Base-by-base conservation (phyloP, 2,329 filamentous ascomycete genomes). In the Zymoseptoria ardabiliae region DNA sequence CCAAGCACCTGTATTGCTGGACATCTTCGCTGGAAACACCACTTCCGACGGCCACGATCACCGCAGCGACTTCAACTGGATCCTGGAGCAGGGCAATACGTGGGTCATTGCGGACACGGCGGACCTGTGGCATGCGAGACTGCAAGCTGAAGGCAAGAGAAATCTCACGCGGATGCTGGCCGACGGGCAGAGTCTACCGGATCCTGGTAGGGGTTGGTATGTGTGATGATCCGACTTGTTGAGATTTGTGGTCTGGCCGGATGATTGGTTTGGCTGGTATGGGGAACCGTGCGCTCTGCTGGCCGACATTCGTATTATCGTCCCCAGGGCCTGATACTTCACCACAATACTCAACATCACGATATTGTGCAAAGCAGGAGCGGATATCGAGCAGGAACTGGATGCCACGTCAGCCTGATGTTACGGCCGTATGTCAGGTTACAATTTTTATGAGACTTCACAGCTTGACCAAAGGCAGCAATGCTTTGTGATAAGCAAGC, bases 91-190 rank as follows among this genome's bases (percentile, higher is more conserved):
- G 22, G 59, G 56, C 1, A 64, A 60, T 41, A 56, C 65, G 6
- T 65, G 63, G 65, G 56, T 65, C 41, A 65, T 66, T 48, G 54
- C 60, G 21, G 65, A 66, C 22, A 66, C 63, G 11, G 50, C 65
- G 13, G 63, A 66, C 52, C 50, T 58, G 19, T 65, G 60, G 65
- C 61, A 64, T 25, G 56, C 53, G n/a, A 55, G 62, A 25, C 45
- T 64, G 19, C 56, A 59, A 28, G 49, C 35, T 21, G 52, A 65
- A 56, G 59, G 62, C 5, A 58, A 61, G 55, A 59, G 65, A 45
- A 65, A 63, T 25, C 50, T 63, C 13, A 58, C 55, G 13, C 54
- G 56, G 17, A 62, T 66, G 58, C 59, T 66, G 20, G 57, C 57
- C 2, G 64, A 65, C 54, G 61, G 61, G 3, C 20, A 58, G 22